phyloP scores from a whole-genome alignment of 2,329 filamentous ascomycete genomes.

The Plenodomus tracheiphilus region DNA sequence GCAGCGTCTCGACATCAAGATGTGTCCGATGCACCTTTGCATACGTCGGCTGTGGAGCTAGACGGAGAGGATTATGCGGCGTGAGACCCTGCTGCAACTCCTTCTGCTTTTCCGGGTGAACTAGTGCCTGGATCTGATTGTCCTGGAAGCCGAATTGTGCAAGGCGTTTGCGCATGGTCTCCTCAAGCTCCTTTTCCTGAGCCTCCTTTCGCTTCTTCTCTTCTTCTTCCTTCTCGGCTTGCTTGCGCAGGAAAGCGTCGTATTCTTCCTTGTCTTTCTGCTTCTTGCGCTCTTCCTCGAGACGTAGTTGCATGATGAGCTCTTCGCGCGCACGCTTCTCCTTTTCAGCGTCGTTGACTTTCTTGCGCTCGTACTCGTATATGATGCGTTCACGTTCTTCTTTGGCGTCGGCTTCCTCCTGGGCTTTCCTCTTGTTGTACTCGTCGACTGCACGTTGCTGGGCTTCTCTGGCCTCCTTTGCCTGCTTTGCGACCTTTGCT shows the following conservation, averaged over 20 bases:
- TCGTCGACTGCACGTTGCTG: constrained; percentile 39
- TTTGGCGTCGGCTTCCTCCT: constrained; percentile 36
- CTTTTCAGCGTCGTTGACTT: constrained; percentile 41
- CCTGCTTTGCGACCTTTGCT: constrained; percentile 32
- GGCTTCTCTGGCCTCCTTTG: constrained; percentile 35
- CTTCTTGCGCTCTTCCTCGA: constrained; percentile 47
- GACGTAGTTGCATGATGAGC: constrained; percentile 44
- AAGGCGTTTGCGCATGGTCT: constrained; percentile 51
- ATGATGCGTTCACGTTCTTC: constrained; percentile 39
- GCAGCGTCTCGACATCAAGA: constrained; percentile 51
- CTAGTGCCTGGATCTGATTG: constrained; percentile 53
- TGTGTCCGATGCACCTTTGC: constrained; percentile 53
- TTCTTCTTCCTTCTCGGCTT: constrained; percentile 47
- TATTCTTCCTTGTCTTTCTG: constrained; percentile 49
- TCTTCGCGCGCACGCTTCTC: constrained; percentile 43
- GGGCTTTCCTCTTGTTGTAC: constrained; percentile 38
- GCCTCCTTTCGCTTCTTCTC: constrained; percentile 46
- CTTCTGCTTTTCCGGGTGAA: constrained; percentile 51
- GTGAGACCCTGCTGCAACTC: constrained; percentile 42
- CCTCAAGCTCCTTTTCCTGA: constrained; percentile 49
- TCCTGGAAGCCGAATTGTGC: constrained; percentile 51
- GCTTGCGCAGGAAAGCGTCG: constrained; percentile 46
- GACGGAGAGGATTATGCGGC: constrained; percentile 37
- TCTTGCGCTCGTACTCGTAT: constrained; percentile 43
- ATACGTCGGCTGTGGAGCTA: constrained; percentile 47